Conservation (phyloP, 108 stramenopile genomes). For the Cylindrotheca fusiformis region DNA sequence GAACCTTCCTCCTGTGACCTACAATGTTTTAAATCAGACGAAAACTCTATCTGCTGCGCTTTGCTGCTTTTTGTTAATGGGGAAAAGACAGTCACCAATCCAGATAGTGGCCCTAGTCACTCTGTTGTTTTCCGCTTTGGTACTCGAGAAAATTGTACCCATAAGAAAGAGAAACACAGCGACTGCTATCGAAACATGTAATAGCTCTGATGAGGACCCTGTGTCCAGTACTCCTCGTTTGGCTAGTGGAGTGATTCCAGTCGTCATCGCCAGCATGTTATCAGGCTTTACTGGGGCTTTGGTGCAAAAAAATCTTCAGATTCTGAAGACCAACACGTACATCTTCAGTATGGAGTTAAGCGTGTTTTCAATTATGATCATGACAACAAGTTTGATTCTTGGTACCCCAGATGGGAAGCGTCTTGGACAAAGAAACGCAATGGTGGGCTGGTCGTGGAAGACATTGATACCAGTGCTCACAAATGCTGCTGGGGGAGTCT, state of each 20-base stretch:
- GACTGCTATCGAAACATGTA: too few species aligned
- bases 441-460: slow-evolving; percentile 49
- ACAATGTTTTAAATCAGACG: slow-evolving; percentile 91
- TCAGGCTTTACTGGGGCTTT: slow-evolving; percentile 83
- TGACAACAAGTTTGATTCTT: slow-evolving; percentile 35
- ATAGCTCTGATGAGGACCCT: background rate
- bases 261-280: slow-evolving; percentile 63
- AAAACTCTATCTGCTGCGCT: slow-evolving; percentile 87
- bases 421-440: slow-evolving; percentile 25
- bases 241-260: slow-evolving; percentile 48
- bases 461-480: slow-evolving; percentile 67
- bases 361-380: slow-evolving; percentile 45
- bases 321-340: slow-evolving; percentile 39
- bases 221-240: too few species aligned
- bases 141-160: slow-evolving; percentile 52
- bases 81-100: slow-evolving; percentile 59
- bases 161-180: background rate
- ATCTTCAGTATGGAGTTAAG: slow-evolving; percentile 80
- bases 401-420: slow-evolving; percentile 43
- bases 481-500: slow-evolving; percentile 81
- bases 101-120: slow-evolving; percentile 72
- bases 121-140: slow-evolving; percentile 58
- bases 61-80: slow-evolving; percentile 78
- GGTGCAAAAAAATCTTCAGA: slow-evolving; percentile 75
- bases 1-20: slow-evolving; percentile 73